Evolutionary conservation across 805 yeast species (phyloP).

Genomic region (Teunomyces lycoperdinae): DNA sequence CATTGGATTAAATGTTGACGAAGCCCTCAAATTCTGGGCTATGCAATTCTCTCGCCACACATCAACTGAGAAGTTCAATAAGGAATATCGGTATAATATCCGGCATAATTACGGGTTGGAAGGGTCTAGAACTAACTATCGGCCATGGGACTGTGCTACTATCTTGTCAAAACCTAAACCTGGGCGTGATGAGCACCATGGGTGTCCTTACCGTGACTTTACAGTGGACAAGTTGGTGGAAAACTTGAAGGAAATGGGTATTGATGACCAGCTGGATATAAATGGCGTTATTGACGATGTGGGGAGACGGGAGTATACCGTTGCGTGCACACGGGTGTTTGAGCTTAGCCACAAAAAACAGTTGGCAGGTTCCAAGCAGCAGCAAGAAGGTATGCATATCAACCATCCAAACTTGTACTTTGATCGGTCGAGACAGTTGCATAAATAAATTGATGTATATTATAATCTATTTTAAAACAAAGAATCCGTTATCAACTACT

Average conservation of each 20-base stretch:
- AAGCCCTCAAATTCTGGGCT: conserved; percentile 84
- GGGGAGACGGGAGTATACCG: conserved; percentile 66
- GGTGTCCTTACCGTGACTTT: conserved; percentile 88
- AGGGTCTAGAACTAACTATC: conserved; percentile 82
- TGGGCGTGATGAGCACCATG: conserved; percentile 68
- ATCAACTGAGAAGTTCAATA: conserved; percentile 67
- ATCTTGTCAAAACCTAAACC: conserved; percentile 75
- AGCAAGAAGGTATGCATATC: conserved; percentile 55
- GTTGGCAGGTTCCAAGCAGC: conserved; percentile 30
- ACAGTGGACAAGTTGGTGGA: conserved; percentile 57
- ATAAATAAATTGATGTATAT: conserved; percentile 15
- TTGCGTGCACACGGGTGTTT: conserved; percentile 87
- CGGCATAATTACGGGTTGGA: conserved; percentile 89
- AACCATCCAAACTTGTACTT: conserved; percentile 88
- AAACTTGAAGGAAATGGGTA: conserved; percentile 62
- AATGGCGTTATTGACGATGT: conserved; percentile 66
- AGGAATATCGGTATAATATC: conserved; percentile 85
- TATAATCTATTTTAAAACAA: neutral
- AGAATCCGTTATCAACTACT: neutral
- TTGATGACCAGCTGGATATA: conserved; percentile 55
- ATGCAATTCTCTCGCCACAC: conserved; percentile 52
- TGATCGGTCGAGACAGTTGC: conserved; percentile 66
- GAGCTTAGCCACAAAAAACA: conserved; percentile 61
- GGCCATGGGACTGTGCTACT: conserved; percentile 81
- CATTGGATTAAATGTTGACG: conserved; percentile 83